Base-by-base conservation (phyloP, 2,329 filamentous ascomycete species). In the Leptographium wingfieldii region DNA sequence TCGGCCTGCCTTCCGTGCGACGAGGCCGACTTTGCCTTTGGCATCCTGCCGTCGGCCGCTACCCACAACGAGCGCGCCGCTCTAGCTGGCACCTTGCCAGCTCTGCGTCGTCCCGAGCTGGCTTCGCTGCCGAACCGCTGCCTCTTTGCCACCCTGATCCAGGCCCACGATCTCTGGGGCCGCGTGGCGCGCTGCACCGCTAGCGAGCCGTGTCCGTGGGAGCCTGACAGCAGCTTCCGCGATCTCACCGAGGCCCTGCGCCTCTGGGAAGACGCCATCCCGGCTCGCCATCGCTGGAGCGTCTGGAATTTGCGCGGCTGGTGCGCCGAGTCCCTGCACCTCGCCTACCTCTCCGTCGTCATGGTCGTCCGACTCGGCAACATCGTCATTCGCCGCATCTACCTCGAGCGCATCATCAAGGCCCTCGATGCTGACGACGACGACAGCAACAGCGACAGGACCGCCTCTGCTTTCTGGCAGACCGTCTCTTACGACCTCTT, bases 311-410 rank as follows among this genome's bases (percentile, higher is more conserved):
- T 81, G 11, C 73, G 73, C 31, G 72, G 73, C 0, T 76, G 81
- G 66, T 78, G 78, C 60, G 69, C 72, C 1, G 73, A 75, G 25
- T 72, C 72, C 1, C 73, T 79, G 59, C 79, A 83, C 57, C 63
- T 82, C 64, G 78, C 76, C 1, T 83, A 82, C 66, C 72, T 82
- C 10, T 76, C 76, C 40, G 75, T 81, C 3, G 80, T 79, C 7
- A 80, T 80, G 71, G 76, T 79, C 59, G 73, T 78, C 3, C 74
- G 79, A 4, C 73, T 82, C 9, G 81, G 79, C 67, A 80, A 82
- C 61, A 81, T 83, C 60, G 77, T 82, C 16, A 67, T 81, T 29
- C 74, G 80, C n/a, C 77, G 79, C 56, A 74, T 79, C 16, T 81
- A 81, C 25, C 43, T 80, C 60, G 86, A 87, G 29, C 33, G 54